Evolutionary conservation across 805 yeast genomes (phyloP), one percentile per base, ranked within the genome.

Genomic region (Schizosaccharomyces japonicus): DNA sequence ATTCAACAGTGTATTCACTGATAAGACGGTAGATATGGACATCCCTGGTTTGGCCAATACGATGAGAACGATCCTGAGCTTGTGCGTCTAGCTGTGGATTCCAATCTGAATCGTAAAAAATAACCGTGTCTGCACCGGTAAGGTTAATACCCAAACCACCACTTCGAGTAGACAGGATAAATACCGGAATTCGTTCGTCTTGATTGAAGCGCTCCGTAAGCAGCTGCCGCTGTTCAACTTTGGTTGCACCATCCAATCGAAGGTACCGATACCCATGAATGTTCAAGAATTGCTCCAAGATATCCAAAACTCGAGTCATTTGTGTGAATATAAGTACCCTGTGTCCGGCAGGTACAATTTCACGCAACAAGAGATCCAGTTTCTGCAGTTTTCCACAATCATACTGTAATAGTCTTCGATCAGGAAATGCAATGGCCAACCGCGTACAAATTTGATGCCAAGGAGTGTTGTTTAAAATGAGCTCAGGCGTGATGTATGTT

Each of bases 1-100:
- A 81, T 62, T 90, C 99, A 51, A 90, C 90, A 3, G 98, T 90
- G 64, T 73, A 83, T 63, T 90, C 98, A 26, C 94, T 80, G 25
- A 90, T 96, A 62, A 90, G 80, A 51, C 99, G 68, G 65, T 92
- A 90, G 49, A 90, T 90, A 61, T 90, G 98, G 31, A 90, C 99
- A 59, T 90, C 98, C 57, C 98, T 71, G 15, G 93, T 83, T 61
- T 90, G 99, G 5, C 99, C 99, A 60, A 90, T 90, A 67, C 99
- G 78, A 61, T 90, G 99, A 64, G 96, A 90, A 61, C 99, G 76
- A 63, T 90, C 99, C 63, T 90, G 98, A 64, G 98, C 90, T 63
- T 90, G 99, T 58, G 84, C 83, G 61, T 90, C 99, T 95, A 90
- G 90, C 1, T 96, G 94, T 2, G 99, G 99, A 59, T 90, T 90